Evolutionary conservation across 2,329 filamentous ascomycete genomes (phyloP).

Genomic region (Aureobasidium vineae): DNA sequence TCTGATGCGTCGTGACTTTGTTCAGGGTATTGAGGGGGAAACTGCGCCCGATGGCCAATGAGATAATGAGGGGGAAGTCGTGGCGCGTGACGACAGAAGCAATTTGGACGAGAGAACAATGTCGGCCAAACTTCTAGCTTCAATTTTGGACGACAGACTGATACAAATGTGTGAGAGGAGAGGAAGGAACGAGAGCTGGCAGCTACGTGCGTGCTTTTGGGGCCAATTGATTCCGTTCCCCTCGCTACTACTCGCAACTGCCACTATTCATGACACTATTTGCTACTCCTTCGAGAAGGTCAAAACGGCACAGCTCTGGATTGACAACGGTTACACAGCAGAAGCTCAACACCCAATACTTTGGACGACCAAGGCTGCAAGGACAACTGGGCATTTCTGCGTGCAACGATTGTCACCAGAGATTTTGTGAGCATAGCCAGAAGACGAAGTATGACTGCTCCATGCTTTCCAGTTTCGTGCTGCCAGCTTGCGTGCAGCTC

Average conservation of each 20-base stretch:
- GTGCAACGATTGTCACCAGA: not conserved
- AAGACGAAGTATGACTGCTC: not conserved
- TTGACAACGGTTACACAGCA: slow-evolving; percentile 23
- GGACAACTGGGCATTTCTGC: not conserved
- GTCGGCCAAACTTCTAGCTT: not conserved
- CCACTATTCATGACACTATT: slow-evolving; percentile 24
- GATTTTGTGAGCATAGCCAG: not conserved
- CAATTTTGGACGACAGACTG: not conserved
- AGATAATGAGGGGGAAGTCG: slow-evolving; percentile 22
- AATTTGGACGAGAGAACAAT: slow-evolving; percentile 6
- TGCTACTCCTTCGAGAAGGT: slow-evolving; percentile 20
- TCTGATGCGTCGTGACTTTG: slow-evolving; percentile 17
- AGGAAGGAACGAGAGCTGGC: slow-evolving; percentile 13
- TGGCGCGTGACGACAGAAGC: slow-evolving; percentile 25
- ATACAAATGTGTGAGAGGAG: not conserved
- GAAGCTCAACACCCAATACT: slow-evolving; percentile 17
- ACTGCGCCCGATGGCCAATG: slow-evolving; percentile 20
- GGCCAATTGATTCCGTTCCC: slow-evolving; percentile 14
- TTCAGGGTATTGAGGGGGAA: slow-evolving; percentile 24
- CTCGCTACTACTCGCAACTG: slow-evolving; percentile 25
- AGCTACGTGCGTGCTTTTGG: slow-evolving; percentile 17
- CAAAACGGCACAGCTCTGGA: slow-evolving; percentile 21
- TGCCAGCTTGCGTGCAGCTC: not conserved
- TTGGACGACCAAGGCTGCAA: not conserved
- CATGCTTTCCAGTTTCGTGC: not conserved